These are phyloP conservation scores for Royoungia palumana DNA, from an alignment of 768 basidiomycete genomes.

Conservation along the genomic window DNA sequence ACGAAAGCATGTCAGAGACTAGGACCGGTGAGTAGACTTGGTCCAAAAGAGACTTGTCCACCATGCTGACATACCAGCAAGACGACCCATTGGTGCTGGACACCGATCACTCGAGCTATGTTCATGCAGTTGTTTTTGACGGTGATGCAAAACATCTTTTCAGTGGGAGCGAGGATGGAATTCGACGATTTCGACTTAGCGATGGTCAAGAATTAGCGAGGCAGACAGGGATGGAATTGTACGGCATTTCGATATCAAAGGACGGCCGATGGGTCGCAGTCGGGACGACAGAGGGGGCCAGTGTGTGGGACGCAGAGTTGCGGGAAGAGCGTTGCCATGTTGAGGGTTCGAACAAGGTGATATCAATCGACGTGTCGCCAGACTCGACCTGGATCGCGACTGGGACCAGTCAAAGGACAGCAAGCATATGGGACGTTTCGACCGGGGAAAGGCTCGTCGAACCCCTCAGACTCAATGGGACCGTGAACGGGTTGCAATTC, in stretches of 20 bases:
- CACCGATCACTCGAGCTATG: too few relatives aligned
- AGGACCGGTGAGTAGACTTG: too few relatives aligned
- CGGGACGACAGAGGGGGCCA: neutral
- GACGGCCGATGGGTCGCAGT: neutral
- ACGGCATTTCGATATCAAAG: neutral
- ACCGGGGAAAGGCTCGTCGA: neutral
- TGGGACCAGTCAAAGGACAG: neutral
- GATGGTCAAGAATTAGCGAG: neutral
- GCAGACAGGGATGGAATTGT: neutral
- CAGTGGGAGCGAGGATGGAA: too few relatives aligned
- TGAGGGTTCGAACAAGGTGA: neutral
- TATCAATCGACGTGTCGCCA: too few relatives aligned
- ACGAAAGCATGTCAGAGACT: too few relatives aligned
- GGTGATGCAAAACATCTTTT: too few relatives aligned
- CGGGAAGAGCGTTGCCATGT: neutral
- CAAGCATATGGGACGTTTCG: neutral
- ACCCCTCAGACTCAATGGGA: neutral
- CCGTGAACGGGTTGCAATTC: neutral
- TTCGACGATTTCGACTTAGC: too few relatives aligned
- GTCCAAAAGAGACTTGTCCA: too few relatives aligned
- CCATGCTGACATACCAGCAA: too few relatives aligned
- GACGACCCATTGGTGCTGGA: too few relatives aligned
- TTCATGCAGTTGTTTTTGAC: too few relatives aligned
- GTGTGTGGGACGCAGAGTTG: neutral
- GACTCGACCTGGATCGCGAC: constrained; percentile 4